Percentiles rank a stretch among this genome's conserved stretches.
phyloP scores from a whole-genome alignment of 108 stramenopile genomes.

The Fragilaria crotonensis region DNA sequence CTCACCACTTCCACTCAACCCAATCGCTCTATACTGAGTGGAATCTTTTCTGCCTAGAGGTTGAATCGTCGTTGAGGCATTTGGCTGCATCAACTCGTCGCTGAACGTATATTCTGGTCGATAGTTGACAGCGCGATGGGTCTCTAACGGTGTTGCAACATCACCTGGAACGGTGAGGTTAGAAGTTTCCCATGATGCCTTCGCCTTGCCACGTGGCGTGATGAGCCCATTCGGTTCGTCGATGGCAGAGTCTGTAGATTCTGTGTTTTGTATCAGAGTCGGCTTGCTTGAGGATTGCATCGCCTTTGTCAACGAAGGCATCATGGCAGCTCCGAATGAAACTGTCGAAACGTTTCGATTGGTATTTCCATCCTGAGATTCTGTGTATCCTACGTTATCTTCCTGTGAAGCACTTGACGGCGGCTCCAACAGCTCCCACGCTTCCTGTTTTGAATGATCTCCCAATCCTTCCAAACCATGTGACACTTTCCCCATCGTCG shows the following conservation, averaged over 20 bases:
- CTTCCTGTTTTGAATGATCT: constrained; percentile 9
- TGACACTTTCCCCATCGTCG: constrained; percentile 45
- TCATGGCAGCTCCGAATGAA: not conserved
- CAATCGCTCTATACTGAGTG: not conserved
- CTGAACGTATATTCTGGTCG: not conserved
- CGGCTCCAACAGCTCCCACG: constrained; percentile 50
- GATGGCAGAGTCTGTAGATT: not conserved
- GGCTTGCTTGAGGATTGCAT: not conserved
- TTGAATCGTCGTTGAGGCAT: not conserved
- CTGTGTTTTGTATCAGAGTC: not conserved
- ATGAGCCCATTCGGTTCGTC: not conserved
- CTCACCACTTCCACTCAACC: constrained; percentile 4
- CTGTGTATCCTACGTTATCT: not conserved
- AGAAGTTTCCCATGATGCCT: constrained; percentile 6
- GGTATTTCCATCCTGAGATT: not conserved
- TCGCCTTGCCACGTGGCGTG: constrained; percentile 10
- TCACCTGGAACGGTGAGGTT: not conserved
- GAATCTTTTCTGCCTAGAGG: too few species aligned
- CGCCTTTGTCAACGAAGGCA: not conserved
- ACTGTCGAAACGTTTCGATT: not conserved
- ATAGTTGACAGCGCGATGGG: too few species aligned
- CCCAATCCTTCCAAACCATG: constrained; percentile 17
- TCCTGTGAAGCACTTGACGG: constrained; percentile 18
- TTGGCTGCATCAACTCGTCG: not conserved
- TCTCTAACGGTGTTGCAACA: too few species aligned